A percentile compares a stretch with the other conserved stretches of the same genome.
phyloP scores from a whole-genome alignment of 176 grass and related monocot species.

The Aegilops bicornis region DNA sequence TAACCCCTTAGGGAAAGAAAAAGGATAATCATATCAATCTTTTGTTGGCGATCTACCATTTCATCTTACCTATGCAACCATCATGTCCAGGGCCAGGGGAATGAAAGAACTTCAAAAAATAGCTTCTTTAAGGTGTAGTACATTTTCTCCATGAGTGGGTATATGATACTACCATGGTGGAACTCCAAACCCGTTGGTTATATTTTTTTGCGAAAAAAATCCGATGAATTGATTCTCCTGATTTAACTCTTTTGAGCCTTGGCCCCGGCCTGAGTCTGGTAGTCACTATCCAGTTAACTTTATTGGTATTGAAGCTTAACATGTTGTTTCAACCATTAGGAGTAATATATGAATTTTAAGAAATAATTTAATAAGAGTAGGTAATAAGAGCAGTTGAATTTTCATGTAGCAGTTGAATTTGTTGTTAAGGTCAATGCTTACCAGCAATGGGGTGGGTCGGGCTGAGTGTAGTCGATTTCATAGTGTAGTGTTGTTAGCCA shows the following conservation, averaged over 20 bases:
- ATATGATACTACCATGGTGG: not conserved
- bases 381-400: not conserved
- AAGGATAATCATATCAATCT: not conserved
- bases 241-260: not conserved
- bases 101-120: not conserved
- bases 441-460: too few relatives aligned
- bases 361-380: conserved; percentile 2
- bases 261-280: not conserved
- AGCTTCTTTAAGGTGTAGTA: not conserved
- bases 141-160: not conserved
- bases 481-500: not conserved
- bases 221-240: not conserved
- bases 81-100: not conserved
- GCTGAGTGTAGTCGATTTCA: not conserved
- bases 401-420: not conserved
- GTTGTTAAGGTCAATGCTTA: too few relatives aligned
- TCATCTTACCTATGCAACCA: conserved; percentile 17
- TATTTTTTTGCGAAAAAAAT: not conserved
- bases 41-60: conserved; percentile 13
- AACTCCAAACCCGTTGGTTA: not conserved
- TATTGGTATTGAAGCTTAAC: not conserved
- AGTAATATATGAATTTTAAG: not conserved
- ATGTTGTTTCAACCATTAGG: not conserved
- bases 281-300: not conserved
- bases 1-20: not conserved